A percentile compares a stretch with the other conserved stretches of the same genome.
Conservation (phyloP, 176 grass and related monocot genomes). For the Thinopyrum elongatum region DNA sequence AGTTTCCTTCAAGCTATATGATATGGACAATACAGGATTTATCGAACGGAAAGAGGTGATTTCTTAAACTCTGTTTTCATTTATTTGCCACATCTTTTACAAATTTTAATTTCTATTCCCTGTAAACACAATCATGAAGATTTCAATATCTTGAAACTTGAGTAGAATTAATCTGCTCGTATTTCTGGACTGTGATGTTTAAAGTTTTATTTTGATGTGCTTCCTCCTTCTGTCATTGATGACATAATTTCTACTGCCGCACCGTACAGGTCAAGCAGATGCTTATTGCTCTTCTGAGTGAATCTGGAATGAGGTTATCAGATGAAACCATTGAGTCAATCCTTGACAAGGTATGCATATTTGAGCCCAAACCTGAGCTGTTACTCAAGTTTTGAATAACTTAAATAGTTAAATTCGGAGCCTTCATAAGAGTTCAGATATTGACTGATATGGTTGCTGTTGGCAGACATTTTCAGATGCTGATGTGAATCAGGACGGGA, state of each 20-base stretch:
- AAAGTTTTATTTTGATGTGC: background rate
- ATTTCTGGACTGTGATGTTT: background rate
- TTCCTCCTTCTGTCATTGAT: background rate
- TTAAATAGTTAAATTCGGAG: background rate
- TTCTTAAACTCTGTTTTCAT: background rate
- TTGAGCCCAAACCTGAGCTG: constrained; percentile 20
- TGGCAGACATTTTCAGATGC: constrained; percentile 79
- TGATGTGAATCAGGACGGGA: constrained; percentile 78
- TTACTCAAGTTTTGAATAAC: background rate
- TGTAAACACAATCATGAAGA: background rate
- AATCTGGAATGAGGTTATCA: constrained; percentile 86
- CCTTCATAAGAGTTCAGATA: background rate
- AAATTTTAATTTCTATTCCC: background rate
- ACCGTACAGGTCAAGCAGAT: constrained; percentile 88
- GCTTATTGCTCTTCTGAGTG: constrained; percentile 80
- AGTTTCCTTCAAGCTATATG: constrained; percentile 92
- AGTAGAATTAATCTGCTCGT: background rate
- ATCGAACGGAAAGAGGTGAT: constrained; percentile 88
- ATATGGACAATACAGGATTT: constrained; percentile 80
- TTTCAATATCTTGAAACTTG: background rate
- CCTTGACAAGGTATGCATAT: constrained; percentile 69
- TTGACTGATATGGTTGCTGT: constrained; percentile 6
- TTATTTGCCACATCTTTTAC: background rate
- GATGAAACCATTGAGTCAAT: constrained; percentile 87
- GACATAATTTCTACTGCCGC: background rate